These are phyloP conservation scores for Myxozyma neglecta DNA, from an alignment of 805 yeast species.

Conservation along the genomic window DNA sequence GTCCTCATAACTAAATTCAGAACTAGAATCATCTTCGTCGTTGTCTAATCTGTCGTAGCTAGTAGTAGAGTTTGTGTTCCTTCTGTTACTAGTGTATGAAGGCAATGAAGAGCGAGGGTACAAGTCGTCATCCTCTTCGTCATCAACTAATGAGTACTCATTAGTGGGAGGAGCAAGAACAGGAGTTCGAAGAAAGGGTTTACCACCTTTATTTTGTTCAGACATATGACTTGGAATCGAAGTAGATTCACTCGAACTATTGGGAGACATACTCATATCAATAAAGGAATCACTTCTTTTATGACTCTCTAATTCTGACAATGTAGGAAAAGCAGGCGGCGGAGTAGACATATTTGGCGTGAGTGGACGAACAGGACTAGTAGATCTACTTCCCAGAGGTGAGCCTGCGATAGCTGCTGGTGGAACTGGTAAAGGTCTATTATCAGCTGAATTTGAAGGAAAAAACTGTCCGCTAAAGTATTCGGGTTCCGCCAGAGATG, in stretches of 20 bases:
- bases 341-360: not conserved
- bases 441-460: not conserved
- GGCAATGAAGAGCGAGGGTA: conserved; percentile 1
- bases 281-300: conserved; percentile 16
- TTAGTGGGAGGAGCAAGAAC: conserved; percentile 3
- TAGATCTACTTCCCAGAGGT: not conserved
- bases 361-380: conserved; percentile 4
- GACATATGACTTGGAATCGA: not conserved
- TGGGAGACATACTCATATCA: not conserved
- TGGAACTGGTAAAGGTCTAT: conserved; percentile 12
- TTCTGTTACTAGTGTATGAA: conserved; percentile 32
- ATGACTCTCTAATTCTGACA: conserved; percentile 13
- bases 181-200: conserved; percentile 6
- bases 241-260: not conserved
- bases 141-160: conserved; percentile 2
- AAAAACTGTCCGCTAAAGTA: not conserved
- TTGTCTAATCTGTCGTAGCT: conserved; percentile 7
- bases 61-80: conserved; percentile 7
- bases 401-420: conserved; percentile 10
- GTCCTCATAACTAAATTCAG: conserved; percentile 8
- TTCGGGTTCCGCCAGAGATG: not conserved
- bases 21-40: conserved; percentile 11
- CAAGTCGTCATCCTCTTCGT: conserved; percentile 4
- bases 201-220: not conserved
- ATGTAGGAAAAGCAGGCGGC: conserved; percentile 19